phyloP scores from a whole-genome alignment of 176 grass and related monocot species.

The Musa troglodytarum region DNA sequence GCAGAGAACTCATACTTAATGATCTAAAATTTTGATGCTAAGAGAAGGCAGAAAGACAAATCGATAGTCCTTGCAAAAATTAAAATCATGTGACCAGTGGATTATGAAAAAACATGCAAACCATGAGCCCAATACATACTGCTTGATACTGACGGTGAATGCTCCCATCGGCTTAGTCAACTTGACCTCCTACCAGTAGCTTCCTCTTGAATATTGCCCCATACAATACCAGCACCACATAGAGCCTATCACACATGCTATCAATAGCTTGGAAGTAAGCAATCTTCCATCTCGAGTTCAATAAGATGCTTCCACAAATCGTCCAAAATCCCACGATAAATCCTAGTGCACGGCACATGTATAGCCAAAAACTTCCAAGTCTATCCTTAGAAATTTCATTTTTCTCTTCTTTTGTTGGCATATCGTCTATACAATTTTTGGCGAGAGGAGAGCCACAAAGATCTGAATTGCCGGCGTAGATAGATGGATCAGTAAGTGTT shows the following conservation, averaged over 20 bases:
- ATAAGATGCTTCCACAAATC: constrained; percentile 23
- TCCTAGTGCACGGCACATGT: background rate
- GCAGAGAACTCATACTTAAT: no score
- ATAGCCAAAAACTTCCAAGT: background rate
- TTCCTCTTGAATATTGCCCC: background rate
- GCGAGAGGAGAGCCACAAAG: background rate
- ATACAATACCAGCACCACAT: background rate
- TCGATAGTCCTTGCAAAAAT: no score
- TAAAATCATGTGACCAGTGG: no score
- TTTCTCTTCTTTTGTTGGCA: background rate
- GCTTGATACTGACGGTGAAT: no score
- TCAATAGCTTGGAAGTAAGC: constrained; percentile 24
- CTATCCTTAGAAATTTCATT: background rate
- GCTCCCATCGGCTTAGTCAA: no score
- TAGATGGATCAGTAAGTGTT: background rate
- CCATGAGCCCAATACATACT: no score
- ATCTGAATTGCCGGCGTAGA: background rate
- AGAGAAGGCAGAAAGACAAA: no score
- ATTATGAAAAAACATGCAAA: no score
- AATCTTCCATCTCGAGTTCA: constrained; percentile 11
- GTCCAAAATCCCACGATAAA: constrained; percentile 25
- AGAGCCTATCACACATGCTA: background rate
- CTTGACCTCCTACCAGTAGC: no score
- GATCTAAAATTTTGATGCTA: no score
- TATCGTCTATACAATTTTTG: constrained; percentile 1